Percentiles rank a stretch among this genome's conserved stretches.
These are phyloP conservation scores for Infundibulicybe gibba DNA, from an alignment of 768 basidiomycete genomes.

Conservation along the genomic window DNA sequence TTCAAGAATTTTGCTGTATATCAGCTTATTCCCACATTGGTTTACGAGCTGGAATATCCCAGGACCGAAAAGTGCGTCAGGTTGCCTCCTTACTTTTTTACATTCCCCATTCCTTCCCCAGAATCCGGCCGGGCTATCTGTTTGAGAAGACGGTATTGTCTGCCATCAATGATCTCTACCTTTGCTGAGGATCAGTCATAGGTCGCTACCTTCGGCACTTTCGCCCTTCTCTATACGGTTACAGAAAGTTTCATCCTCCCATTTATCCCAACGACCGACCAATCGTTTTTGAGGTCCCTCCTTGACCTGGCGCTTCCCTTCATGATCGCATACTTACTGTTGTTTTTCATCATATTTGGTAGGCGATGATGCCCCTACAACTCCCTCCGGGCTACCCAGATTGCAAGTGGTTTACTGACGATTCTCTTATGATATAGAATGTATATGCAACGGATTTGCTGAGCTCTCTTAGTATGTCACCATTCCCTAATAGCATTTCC, in stretches of 20 bases:
- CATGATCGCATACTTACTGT: constrained; percentile 86
- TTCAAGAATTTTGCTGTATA: constrained; percentile 82
- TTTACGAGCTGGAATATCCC: constrained; percentile 96
- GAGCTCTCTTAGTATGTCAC: constrained; percentile 77
- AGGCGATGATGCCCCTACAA: constrained; percentile 12
- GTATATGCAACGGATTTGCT: constrained; percentile 95
- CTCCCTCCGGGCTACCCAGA: background rate
- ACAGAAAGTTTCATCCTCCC: constrained; percentile 95
- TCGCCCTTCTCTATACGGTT: constrained; percentile 88
- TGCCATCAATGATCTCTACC: constrained; percentile 22
- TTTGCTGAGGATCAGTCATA: constrained; percentile 39
- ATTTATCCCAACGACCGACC: constrained; percentile 60
- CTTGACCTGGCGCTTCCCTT: constrained; percentile 90
- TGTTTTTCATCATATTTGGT: constrained; percentile 88
- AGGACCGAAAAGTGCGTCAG: constrained; percentile 70
- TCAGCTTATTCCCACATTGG: constrained; percentile 85
- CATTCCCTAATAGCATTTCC: constrained; percentile 1
- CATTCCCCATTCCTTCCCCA: constrained; percentile 13
- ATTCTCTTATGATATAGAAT: constrained; percentile 48
- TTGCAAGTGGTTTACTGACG: background rate
- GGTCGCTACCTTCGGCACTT: constrained; percentile 93
- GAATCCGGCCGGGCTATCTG: constrained; percentile 77
- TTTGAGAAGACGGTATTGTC: constrained; percentile 63
- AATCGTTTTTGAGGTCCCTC: constrained; percentile 72
- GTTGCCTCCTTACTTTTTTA: background rate